Percentiles rank a stretch among this genome's conserved stretches.
Evolutionary conservation across 2,329 filamentous ascomycete species (phyloP).

Genomic region (Penicillium concentricum): DNA sequence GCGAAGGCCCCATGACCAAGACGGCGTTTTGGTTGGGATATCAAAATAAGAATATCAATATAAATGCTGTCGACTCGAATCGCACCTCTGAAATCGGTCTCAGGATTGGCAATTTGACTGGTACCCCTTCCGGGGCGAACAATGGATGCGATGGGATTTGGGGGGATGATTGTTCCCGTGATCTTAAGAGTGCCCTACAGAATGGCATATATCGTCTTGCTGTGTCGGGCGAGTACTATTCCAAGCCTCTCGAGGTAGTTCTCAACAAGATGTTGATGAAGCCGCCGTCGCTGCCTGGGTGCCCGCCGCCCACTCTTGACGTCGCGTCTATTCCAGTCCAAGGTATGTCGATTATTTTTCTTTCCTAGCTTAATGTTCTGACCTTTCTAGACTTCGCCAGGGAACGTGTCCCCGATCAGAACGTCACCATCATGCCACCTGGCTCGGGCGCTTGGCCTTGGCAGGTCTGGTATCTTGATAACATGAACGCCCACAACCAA

Average conservation of each 20-base stretch:
- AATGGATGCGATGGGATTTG: conserved; percentile 42
- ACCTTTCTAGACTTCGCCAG: conserved; percentile 32
- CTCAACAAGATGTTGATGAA: conserved; percentile 28
- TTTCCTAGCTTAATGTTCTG: background rate
- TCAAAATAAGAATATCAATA: conserved; percentile 27
- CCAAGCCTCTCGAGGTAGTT: conserved; percentile 30
- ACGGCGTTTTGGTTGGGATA: conserved; percentile 39
- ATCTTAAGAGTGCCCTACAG: conserved; percentile 31
- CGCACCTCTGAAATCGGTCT: conserved; percentile 39
- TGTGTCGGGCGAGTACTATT: conserved; percentile 27
- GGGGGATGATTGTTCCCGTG: conserved; percentile 32
- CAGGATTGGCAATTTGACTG: conserved; percentile 38
- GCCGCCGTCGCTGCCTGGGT: conserved; percentile 26
- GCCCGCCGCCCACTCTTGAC: conserved; percentile 34
- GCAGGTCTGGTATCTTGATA: conserved; percentile 39
- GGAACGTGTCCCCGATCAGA: conserved; percentile 28
- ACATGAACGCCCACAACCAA: conserved; percentile 33
- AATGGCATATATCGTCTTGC: conserved; percentile 29
- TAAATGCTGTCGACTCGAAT: conserved; percentile 29
- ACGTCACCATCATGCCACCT: conserved; percentile 29
- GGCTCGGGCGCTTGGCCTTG: conserved; percentile 32
- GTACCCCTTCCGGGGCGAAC: conserved; percentile 32
- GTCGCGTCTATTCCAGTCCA: conserved; percentile 34
- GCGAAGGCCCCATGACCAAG: conserved; percentile 36
- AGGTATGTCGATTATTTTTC: conserved; percentile 24